Base-by-base conservation (phyloP, 2,329 filamentous ascomycete genomes). In the Colletotrichum camelliae region DNA sequence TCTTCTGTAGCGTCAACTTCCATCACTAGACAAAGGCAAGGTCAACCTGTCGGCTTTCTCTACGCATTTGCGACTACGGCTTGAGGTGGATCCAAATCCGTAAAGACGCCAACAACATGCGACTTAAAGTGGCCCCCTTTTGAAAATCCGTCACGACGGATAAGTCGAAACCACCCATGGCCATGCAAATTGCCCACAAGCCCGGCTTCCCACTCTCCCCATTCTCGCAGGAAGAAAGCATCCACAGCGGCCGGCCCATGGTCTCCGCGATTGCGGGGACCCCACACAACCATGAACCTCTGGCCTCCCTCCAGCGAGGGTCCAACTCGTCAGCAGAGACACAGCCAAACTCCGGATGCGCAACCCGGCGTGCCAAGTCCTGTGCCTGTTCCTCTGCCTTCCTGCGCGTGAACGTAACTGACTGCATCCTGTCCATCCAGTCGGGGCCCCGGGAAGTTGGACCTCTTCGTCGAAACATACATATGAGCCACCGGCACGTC, bases 221-320 rank as follows among this genome's bases (percentile, higher is more conserved):
- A 21, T 61, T 31, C 18, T 35, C 24, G 29, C n/a, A 57, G 39
- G 18, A 48, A n/a, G 21, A 27, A 24, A 24, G 39, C 8, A 37
- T 64, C 39, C 24, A 69, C 71, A 69, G 71, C 65, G 65, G 71
- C 31, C n/a, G 65, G 48, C 48, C 65, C 65, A 58, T 67, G 64
- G 64, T 57, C 70, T 73, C 71, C 71, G 71, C 71, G 71, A 69
- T 69, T 69, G 65, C 66, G 71, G 71, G 71, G 71, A 69, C 71
- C 71, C 71, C 71, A 43, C 71, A 67, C 64, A 16, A 24, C 29
- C 64, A 27, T 21, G 65, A 67, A 67, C 48, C 37, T 39, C 24
- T 35, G 21, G 21, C 16, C 43, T 52, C n/a, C 10, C 43, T 52
- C n/a, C 24, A 64, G 61, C 33, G 61, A 37, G n/a, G 61, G 35